Evolutionary conservation across 441 rosid genomes (phyloP), one percentile per base, ranked within the genome.

Genomic region (Kokia cookei): DNA sequence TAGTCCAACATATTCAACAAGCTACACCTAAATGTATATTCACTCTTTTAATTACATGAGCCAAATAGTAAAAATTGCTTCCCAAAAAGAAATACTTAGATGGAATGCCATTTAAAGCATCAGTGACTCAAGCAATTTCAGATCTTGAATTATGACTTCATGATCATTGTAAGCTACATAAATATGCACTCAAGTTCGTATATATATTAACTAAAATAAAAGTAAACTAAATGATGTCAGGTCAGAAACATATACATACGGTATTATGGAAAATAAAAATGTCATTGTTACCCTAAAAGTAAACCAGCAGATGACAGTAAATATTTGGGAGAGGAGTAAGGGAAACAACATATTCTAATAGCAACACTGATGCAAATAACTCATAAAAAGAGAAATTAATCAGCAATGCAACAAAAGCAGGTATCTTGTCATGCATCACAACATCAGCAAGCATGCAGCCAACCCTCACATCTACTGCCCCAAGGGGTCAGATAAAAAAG

Each of bases 61-160:
- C 72, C 42, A 10, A 50, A 19, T 48, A 26, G 45, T 68, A 15
- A 68, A 68, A 65, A 68, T 68, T 45, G n/a, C 43, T 50, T 68
- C 24, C 59, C 45, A 19, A 0, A 27, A 51, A 50, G 8, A 67
- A 67, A 50, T 64, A 22, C 19, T 67, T 50, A 5, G 15, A 50
- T 29, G 59, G 15, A 50, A 67, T 26, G 72, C 45, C 55, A 50
- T 26, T 68, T 51, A 68, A 67, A 68, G 50, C 45, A 67, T 50
- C 59, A 68, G 13, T 27, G 29, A 51, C 60, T 32, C 45, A 48
- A 69, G 72, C 72, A 27, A 69, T 47, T 69, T 17, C 60, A 69
- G 61, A 69, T 60, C n/a, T n/a, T 29, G 72, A 69, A 69, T 29
- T n/a, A 51, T n/a, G 48, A 51, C 29, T 67, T 17, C 29, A 53